Conservation (phyloP, 768 basidiomycete genomes). For the Trametes meyenii region DNA sequence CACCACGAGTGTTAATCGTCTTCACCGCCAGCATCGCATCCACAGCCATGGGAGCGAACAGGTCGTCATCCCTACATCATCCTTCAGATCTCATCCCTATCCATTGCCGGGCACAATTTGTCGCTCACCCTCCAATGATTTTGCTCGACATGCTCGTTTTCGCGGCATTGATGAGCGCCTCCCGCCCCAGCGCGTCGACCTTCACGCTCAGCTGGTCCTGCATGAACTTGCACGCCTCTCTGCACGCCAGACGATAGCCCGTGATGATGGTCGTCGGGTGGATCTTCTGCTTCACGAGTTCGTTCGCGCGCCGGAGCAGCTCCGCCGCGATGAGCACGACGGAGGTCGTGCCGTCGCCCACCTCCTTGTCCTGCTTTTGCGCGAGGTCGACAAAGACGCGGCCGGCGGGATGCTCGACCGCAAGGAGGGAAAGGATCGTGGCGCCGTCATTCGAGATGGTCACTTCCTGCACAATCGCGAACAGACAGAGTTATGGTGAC, state of each 20-base stretch:
- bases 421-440: constrained; percentile 92
- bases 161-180: constrained; percentile 92
- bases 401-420: constrained; percentile 96
- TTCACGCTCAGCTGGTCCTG: constrained; percentile 96
- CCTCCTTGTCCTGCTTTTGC: constrained; percentile 99
- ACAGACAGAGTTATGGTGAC: background rate
- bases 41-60: constrained; percentile 98
- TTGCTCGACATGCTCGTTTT: constrained; percentile 99
- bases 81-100: background rate
- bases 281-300: constrained; percentile 96
- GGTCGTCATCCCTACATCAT: constrained; percentile 81
- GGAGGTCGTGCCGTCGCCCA: constrained; percentile 98
- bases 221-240: constrained; percentile 97
- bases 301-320: constrained; percentile 92
- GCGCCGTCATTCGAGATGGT: constrained; percentile 99
- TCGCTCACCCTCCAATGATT: constrained; percentile 90
- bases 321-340: constrained; percentile 99
- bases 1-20: constrained; percentile 90
- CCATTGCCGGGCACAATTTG: no score
- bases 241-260: constrained; percentile 94
- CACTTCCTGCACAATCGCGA: constrained; percentile 69
- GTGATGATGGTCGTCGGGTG: constrained; percentile 99
- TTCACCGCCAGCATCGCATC: constrained; percentile 98
- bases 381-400: constrained; percentile 98
- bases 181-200: constrained; percentile 88